Percentiles rank a stretch among this genome's conserved stretches.
Evolutionary conservation across 768 basidiomycete species (phyloP).

Genomic region (Lactifluus echinatus): DNA sequence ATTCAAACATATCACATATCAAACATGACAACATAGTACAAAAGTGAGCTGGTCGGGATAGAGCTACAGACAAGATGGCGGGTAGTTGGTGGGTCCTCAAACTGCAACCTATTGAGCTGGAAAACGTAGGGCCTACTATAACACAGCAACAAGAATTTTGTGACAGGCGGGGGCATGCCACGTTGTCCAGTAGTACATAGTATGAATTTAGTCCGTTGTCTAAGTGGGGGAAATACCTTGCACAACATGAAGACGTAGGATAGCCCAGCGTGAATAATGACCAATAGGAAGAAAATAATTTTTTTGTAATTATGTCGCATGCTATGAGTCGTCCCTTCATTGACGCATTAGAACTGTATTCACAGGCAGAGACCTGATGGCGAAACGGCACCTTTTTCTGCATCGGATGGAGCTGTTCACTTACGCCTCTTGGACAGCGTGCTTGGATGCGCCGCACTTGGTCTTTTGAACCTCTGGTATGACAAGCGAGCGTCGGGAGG

Average conservation of each 20-base stretch:
- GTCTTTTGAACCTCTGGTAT: neutral
- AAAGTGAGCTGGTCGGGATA: neutral
- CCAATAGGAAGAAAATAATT: neutral
- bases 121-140: neutral
- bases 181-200: neutral
- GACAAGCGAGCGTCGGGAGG: neutral
- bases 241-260: neutral
- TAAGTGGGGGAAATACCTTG: neutral
- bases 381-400: slow-evolving; percentile 4
- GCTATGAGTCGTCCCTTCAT: slow-evolving; percentile 1
- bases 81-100: neutral
- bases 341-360: neutral
- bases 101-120: neutral
- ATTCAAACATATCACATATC: slow-evolving; percentile 1
- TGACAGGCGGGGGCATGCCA: neutral
- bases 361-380: neutral
- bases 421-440: slow-evolving; percentile 10
- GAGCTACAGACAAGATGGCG: neutral
- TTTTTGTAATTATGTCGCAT: neutral
- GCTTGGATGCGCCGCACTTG: slow-evolving; percentile 11
- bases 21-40: neutral
- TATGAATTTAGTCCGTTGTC: neutral
- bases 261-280: neutral
- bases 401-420: neutral
- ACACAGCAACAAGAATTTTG: neutral